Evolutionary conservation across 768 basidiomycete genomes (phyloP), one percentile per base, ranked within the genome.

Genomic region (Leccinum barrowsii): DNA sequence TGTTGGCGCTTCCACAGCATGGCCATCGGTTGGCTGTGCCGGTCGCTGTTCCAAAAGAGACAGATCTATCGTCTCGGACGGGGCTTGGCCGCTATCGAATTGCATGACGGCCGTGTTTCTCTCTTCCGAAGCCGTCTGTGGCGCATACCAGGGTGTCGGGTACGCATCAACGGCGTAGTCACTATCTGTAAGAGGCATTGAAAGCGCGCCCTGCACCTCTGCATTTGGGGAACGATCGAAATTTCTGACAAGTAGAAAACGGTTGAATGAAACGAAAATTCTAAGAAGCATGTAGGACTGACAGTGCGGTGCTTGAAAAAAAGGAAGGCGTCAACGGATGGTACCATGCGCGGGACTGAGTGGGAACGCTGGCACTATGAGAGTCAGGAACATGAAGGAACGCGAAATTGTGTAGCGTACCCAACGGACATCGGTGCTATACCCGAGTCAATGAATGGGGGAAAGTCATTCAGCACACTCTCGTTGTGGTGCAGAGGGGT

Each of bases 1-100:
- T 19, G 10, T 19, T 4, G 26, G 57, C 50, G 61, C 37, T 13
- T 2, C 42, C 49, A 71, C 68, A 70, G 69, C 63, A 49, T 70
- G 68, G 68, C 1, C 2, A 19, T 52, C 11, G 13, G 52, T 54
- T 34, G 40, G 28, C 28, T 21, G 57, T 12, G 35, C 37, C 61
- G 54, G 52, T 22, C 54, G 26, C 3, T 15, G 35, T 37, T 12
- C 32, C 0, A 42, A 47, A 30, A 11, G 6, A 12, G 46, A 46
- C 30, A 7, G 4, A 55, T 49, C 5, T 13, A 22, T 44, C 26
- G 4, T 4, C 8, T 21, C 62, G 60, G 69, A 30, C 53, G 65
- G 59, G 53, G 44, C 65, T 63, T 63, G 63, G 6, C 17, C n/a
- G 2, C 26, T 48, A 30, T 49, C 2, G 6, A 10, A 26, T 34